These are phyloP conservation scores for Beauveria sp. DNA, from an alignment of 2,329 filamentous ascomycete species.

Conservation along the genomic window DNA sequence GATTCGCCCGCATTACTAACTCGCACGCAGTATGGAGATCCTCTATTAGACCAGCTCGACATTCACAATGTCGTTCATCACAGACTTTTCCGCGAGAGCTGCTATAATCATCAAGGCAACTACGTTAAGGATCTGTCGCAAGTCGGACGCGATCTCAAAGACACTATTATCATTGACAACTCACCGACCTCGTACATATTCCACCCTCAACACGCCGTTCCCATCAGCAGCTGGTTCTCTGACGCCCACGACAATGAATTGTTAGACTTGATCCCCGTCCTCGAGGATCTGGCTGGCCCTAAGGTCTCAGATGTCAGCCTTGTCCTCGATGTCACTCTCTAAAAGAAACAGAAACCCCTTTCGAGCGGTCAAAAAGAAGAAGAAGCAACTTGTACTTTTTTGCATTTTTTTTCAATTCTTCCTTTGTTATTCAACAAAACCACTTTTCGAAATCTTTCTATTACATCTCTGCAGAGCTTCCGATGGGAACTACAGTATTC, in stretches of 20 bases:
- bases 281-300: slow-evolving; percentile 85
- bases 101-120: slow-evolving; percentile 98
- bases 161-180: slow-evolving; percentile 99
- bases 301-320: slow-evolving; percentile 94
- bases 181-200: slow-evolving; percentile 99
- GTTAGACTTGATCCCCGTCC: slow-evolving; percentile 91
- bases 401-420: slow-evolving; percentile 22
- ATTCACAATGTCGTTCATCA: slow-evolving; percentile 97
- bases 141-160: slow-evolving; percentile 87
- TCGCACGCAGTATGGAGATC: slow-evolving; percentile 74
- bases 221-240: slow-evolving; percentile 99
- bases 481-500: slow-evolving; percentile 14
- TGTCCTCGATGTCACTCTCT: slow-evolving; percentile 85
- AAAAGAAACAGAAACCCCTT: slow-evolving; percentile 22
- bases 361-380: slow-evolving; percentile 11
- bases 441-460: slow-evolving; percentile 6
- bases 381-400: slow-evolving; percentile 12
- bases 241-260: slow-evolving; percentile 99
- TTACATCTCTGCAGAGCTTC: slow-evolving; percentile 11
- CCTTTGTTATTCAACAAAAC: slow-evolving; percentile 18
- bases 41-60: slow-evolving; percentile 89
- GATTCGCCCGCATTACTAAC: slow-evolving; percentile 16
- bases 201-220: slow-evolving; percentile 96
- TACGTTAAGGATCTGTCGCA: slow-evolving; percentile 99
- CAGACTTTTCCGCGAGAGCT: slow-evolving; percentile 92